Evolutionary conservation across 805 yeast species (phyloP), one percentile per base, ranked within the genome.

Genomic region (Saccharomyces kudriavzevii): DNA sequence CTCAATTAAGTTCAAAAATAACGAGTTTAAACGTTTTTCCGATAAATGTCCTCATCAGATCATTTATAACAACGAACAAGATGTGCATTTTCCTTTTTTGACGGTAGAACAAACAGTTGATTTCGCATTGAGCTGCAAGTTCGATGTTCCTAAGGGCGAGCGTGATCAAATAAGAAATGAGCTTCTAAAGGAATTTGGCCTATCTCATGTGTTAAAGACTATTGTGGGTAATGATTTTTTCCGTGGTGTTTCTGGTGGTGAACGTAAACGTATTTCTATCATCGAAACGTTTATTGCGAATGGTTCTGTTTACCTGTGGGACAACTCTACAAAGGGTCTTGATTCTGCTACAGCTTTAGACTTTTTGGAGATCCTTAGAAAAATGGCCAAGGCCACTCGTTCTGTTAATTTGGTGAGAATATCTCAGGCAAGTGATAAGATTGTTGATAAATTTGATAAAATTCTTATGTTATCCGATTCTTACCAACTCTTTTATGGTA

Each of bases 191-290:
- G 51, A 76, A 45, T 58, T 66, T 50, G 81, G 81, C 49, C 69
- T 77, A 54, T 71, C 77, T 17, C 84, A 81, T 62, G 81, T 84
- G 8, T 69, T 75, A 53, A 68, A 81, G 59, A 80, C 85, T 40
- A 78, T 77, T 56, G 86, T 82, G 47, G 87, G 87, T 68, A 77
- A 81, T 62, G 85, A 82, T 58, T 80, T 73, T 54, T 74, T 81
- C 35, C 76, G 85, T 70, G 86, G 86, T 70, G 81, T 81, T 51
- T 80, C 85, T 29, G 86, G 85, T 67, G 85, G 86, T 74, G 85
- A 82, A 67, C 74, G 85, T 63, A 82, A 81, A 67, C 75, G 86
- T 71, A 83, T 82, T 22, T 79, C 84, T 17, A 81, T 82, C 66
- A 84, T 84, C 25, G 86, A 82, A 62, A 83, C 75, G 5, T 72